Base-by-base conservation (phyloP, 2,329 filamentous ascomycete species). In the Sporothrix luriei region DNA sequence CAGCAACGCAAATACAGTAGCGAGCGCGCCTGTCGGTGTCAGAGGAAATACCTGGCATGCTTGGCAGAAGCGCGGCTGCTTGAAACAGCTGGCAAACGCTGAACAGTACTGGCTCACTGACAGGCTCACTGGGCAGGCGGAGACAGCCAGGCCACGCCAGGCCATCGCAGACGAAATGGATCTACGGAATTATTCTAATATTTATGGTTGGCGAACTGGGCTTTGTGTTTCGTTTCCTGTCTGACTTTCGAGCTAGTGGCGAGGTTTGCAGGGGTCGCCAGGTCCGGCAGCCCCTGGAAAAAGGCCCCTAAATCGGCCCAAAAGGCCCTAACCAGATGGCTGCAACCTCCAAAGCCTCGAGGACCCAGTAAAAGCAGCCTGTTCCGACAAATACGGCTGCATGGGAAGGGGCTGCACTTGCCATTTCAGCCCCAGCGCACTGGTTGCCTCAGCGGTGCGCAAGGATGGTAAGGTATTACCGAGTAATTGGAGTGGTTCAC, bases 11-110 rank as follows among this genome's bases (percentile, higher is more conserved):
- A 19, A 38, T 2, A 48, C 6, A 5, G 6, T 5, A 21, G 19
- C 48, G 26, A n/a, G 16, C 29, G 5, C 29, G n/a, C 24, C 24
- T 33, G 61, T 16, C 16, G 24, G 24, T 51, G 51, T 51, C 61
- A 65, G 61, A 21, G 43, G 61, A 43, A 51, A 62, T 43, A 65
- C 16, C 61, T 65, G 61, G 61, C 61, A 38, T 46, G 49, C 61
- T 51, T 65, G 43, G 24, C 61, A 64, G 43, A 26, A 62, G 38
- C 55, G 38, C 61, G 9, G 7, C 43, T n/a, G 61, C 24, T 16
- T 64, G 61, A 49, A 64, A 64, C 61, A 64, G 61, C 29, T 21
- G 59, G 59, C 59, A 64, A 64, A 64, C 59, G 43, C 40, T 64
- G 40, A n/a, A 46, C 38, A 64, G 40, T 40, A 19, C 59, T 59